Evolutionary conservation across 257 asterid genomes (phyloP).

Genomic region (Ophiorrhiza pumila): DNA sequence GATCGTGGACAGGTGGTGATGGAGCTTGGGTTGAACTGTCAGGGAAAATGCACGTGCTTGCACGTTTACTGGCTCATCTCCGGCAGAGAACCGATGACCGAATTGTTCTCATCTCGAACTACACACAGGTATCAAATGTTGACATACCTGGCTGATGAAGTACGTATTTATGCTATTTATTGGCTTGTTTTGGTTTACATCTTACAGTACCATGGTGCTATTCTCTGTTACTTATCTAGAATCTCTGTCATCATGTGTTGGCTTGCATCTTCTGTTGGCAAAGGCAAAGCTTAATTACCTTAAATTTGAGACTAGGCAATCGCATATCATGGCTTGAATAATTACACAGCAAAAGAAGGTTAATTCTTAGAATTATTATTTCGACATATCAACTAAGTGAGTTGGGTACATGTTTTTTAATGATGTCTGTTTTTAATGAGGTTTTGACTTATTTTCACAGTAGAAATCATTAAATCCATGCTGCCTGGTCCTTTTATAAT

Average conservation of each 20-base stretch:
- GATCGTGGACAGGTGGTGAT: slow-evolving; percentile 96
- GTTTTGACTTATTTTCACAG: neutral
- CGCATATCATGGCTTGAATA: too few relatives aligned
- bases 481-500: neutral
- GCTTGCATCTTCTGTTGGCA: neutral
- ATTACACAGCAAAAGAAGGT: too few relatives aligned
- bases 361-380: too few relatives aligned
- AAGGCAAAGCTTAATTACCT: too few relatives aligned
- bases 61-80: slow-evolving; percentile 90
- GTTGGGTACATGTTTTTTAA: too few relatives aligned
- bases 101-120: slow-evolving; percentile 92
- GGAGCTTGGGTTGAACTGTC: slow-evolving; percentile 98
- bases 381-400: neutral
- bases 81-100: slow-evolving; percentile 87
- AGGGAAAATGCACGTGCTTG: slow-evolving; percentile 96
- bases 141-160: slow-evolving; percentile 11
- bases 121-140: slow-evolving; percentile 68
- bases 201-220: neutral
- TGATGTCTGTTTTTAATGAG: neutral
- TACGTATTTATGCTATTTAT: slow-evolving; percentile 10
- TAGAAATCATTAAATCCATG: neutral
- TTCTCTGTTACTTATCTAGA: neutral
- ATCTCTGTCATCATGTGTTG: neutral
- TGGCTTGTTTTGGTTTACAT: neutral
- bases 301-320: too few relatives aligned